Evolutionary conservation across 805 yeast species (phyloP), one percentile per base, ranked within the genome.

Genomic region (Starmerella roubikii): DNA sequence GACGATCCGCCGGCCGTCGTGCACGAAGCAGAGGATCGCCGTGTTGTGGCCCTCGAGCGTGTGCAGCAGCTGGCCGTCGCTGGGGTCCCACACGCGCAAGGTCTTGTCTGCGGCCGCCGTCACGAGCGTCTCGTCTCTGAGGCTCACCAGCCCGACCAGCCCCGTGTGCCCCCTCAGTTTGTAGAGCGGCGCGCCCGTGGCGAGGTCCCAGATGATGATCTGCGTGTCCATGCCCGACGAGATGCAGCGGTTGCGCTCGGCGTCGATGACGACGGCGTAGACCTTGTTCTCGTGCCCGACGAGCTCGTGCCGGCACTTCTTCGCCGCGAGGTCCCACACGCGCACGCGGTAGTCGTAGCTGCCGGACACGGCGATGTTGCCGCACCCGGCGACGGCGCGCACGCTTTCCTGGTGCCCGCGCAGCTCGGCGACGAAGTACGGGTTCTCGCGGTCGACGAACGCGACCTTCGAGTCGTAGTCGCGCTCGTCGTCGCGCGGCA

Each of bases 41-140:
- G 76, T 72, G 21, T 76, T 71, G 57, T 85, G 88, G 24, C 94
- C 93, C 38, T 62, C 70, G 33, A 74, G 71, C 49, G 80, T 78
- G 42, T 85, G 69, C 35, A 79, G 72, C 53, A 73, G 72, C 36
- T 66, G 64, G 30, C 81, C 72, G 8, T 76, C 71, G 21, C 72
- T 72, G 1, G 95, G 91, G 54, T 91, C 80, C 98, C 98, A 91
- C 2, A 88, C 78, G 37, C 96, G 69, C 30, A 91, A 66, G 0
- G 95, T 78, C 3, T 91, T 74, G 58, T 91, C 98, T 0, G 97
- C 97, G 2, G 96, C 97, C 0, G 95, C 98, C 32, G 93, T 79
- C 1, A 88, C 93, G 11, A 91, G 64, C 34, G 74, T 76, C 26
- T 78, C 74, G 20, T 78, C 76, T 5, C 84, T 75, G 8, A 86